phyloP scores from a whole-genome alignment of 257 asterid species.

The Linaria vulgaris region DNA sequence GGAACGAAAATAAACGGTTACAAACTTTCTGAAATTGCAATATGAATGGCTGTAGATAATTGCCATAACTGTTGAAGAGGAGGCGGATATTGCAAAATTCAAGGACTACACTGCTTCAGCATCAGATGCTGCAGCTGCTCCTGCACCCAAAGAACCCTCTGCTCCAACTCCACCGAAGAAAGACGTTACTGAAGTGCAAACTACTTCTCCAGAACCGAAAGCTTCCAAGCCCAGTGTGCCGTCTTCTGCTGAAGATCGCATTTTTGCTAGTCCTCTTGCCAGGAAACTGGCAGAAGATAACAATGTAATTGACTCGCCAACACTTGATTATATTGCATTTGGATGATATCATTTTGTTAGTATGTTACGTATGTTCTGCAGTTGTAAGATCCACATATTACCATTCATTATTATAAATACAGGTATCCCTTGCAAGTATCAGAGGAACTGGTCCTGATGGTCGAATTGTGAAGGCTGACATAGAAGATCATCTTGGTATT shows the following conservation, averaged over 20 bases:
- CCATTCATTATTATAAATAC: constrained; percentile 25
- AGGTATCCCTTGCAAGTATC: constrained; percentile 76
- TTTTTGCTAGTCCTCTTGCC: constrained; percentile 95
- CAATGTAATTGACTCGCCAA: constrained; percentile 40
- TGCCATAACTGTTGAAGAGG: constrained; percentile 90
- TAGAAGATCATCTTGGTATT: constrained; percentile 92
- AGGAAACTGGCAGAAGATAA: constrained; percentile 83
- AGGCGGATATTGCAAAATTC: constrained; percentile 69
- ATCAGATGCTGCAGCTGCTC: constrained; percentile 68
- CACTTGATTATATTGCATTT: not conserved
- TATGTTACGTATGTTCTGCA: constrained; percentile 16
- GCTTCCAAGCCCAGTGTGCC: constrained; percentile 55
- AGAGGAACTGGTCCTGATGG: constrained; percentile 99
- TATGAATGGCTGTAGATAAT: constrained; percentile 46
- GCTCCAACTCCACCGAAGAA: constrained; percentile 68
- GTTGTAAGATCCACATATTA: constrained; percentile 9
- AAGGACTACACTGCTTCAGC: constrained; percentile 71
- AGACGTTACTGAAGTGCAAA: constrained; percentile 56
- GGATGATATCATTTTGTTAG: not conserved
- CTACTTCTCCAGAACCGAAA: constrained; percentile 60
- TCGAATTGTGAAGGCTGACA: constrained; percentile 86
- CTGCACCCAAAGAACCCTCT: constrained; percentile 54
- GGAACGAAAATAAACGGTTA: not conserved
- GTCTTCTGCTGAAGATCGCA: constrained; percentile 61
- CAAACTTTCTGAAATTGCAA: not conserved